Base-by-base conservation (phyloP, 495 filamentous ascomycete genomes). In the Aspergillus diversus region DNA sequence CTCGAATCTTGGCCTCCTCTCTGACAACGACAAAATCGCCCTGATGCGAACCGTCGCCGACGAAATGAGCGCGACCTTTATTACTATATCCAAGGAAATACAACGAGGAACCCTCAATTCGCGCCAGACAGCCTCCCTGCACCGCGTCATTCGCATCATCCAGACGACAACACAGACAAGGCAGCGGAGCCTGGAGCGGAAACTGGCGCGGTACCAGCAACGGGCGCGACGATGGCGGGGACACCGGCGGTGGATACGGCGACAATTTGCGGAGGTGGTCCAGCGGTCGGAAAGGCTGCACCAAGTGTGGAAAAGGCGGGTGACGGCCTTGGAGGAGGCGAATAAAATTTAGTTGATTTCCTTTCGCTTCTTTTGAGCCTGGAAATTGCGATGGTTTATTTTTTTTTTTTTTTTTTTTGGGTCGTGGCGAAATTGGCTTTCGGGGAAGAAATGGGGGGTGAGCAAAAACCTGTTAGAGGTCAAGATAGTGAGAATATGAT, bases 51-150 rank as follows among this genome's bases (percentile, higher is more conserved):
- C 72, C 13, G 70, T 77, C 64, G 66, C 75, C 7, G 21, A 66
- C 21, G 74, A 80, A 35, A 71, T 79, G 46, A n/a, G 53, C 16
- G 60, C 64, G 4, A 64, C 65, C 1, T 67, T 79, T 46, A 64
- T 66, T 42, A 55, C 33, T 13, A 71, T 79, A 46, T 57, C 62
- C 9, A 37, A 63, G 2, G 63, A 73, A 37, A 11, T 68, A 27
- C 50, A 53, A 3, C 42, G 35, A 12, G 72, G 72, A 1, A 63
- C 12, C 3, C 64, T 79, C 0, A 35, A 35, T 35, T 7, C 59
- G 5, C 12, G 48, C 0, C 63, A 73, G 33, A 71, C 71, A 0
- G 16, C 16, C 1, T 60, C 70, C 8, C 52, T 77, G n/a, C 59
- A 75, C 37, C 47, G 60, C 0, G 58, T 76, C n/a, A 61, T 76